These are phyloP conservation scores for Apocynum venetum DNA, from an alignment of 257 asterid species.

Conservation along the genomic window DNA sequence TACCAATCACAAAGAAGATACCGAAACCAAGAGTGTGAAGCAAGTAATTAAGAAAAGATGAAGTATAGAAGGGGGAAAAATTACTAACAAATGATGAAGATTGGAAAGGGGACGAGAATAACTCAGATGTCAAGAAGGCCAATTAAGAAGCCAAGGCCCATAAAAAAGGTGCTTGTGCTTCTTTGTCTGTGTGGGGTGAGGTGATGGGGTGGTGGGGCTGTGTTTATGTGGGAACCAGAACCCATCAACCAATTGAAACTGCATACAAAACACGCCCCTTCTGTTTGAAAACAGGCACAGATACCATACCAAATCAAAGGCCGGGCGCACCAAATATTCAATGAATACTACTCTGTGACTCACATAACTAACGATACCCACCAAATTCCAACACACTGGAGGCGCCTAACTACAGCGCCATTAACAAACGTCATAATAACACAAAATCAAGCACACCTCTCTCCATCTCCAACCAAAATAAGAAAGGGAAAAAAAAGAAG, in stretches of 20 bases:
- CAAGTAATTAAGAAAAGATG: conserved; percentile 23
- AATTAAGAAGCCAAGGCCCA: conserved; percentile 30
- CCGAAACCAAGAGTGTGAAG: conserved; percentile 32
- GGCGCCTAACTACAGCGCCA: conserved; percentile 6
- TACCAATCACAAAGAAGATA: conserved; percentile 43
- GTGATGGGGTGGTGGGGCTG: conserved; percentile 32
- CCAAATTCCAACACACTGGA: conserved; percentile 11
- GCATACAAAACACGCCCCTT: conserved; percentile 1
- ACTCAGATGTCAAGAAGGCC: conserved; percentile 26
- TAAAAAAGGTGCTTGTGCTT: conserved; percentile 25
- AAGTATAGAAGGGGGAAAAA: conserved; percentile 8
- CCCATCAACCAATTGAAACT: conserved; percentile 27
- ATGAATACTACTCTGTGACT: conserved; percentile 9
- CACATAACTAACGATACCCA: conserved; percentile 7
- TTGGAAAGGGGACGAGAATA: conserved; percentile 31
- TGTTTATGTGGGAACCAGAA: conserved; percentile 22
- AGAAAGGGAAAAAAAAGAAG: conserved; percentile 4
- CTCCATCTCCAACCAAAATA: background rate
- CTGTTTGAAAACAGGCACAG: conserved; percentile 20
- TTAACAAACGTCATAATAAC: conserved; percentile 8
- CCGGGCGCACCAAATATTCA: conserved; percentile 15
- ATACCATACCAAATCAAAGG: conserved; percentile 15
- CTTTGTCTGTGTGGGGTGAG: conserved; percentile 30
- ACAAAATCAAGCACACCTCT: background rate
- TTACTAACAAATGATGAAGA: conserved; percentile 28